Evolutionary conservation across 108 stramenopile species (phyloP).

Genomic region (Skeletonema menzelii): DNA sequence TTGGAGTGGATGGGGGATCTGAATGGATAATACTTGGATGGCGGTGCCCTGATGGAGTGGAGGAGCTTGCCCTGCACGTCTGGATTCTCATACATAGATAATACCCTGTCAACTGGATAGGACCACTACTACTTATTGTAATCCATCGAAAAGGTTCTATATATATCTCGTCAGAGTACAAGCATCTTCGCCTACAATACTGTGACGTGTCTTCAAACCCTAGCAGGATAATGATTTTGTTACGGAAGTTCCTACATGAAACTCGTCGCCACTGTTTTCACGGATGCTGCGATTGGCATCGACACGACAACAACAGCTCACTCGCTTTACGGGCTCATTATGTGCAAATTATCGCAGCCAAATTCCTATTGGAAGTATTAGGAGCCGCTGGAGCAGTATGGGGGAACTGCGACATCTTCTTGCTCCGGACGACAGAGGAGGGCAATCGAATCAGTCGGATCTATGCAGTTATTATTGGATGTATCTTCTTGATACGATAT

Average conservation of each 20-base stretch:
- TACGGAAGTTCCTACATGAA: neutral
- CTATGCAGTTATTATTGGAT: constrained; percentile 1
- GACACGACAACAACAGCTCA: neutral
- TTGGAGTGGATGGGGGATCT: too few species aligned
- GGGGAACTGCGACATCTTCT: constrained; percentile 12
- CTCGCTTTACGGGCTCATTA: neutral
- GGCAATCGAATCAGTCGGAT: constrained; percentile 9
- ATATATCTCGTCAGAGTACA: too few species aligned
- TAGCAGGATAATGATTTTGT: neutral
- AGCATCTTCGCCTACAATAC: too few species aligned
- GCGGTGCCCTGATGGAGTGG: too few species aligned
- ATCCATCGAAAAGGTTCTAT: too few species aligned
- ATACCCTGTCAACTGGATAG: too few species aligned
- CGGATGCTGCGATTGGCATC: constrained; percentile 8
- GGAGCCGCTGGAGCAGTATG: constrained; percentile 43
- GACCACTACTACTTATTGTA: too few species aligned
- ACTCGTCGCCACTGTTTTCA: neutral
- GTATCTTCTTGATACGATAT: constrained; percentile 15
- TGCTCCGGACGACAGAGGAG: neutral
- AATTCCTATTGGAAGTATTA: constrained; percentile 35
- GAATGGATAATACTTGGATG: too few species aligned
- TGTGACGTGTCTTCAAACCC: too few species aligned
- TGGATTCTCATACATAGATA: too few species aligned
- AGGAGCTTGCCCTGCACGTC: too few species aligned
- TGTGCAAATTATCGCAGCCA: constrained; percentile 16